Base-by-base conservation (phyloP, 1,284 basidiomycete species). In the Anthracocystis walkeri region DNA sequence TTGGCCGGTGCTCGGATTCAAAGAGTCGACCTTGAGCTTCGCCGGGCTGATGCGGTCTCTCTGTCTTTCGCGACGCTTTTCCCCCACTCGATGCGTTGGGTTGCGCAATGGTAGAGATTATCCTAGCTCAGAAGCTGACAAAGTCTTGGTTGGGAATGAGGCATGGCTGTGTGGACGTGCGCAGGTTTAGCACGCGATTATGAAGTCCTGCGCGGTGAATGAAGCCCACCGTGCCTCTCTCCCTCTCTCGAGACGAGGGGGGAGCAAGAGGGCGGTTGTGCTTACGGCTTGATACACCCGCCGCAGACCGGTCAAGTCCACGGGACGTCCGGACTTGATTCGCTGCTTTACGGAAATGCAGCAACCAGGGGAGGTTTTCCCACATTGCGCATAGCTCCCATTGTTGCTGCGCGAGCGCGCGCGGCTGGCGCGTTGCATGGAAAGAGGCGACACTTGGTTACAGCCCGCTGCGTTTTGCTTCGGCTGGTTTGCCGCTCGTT, bases 301-400 rank as follows among this genome's bases (percentile, higher is more conserved):
- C 40, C 41, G 38, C 27, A 56, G 52, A 54, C 66, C 66, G 66
- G 66, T 51, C 66, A 56, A 52, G 66, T 69, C 60, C 66, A 64
- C 50, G 18, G 14, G 49, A 20, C 38, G 23, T 38, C 38, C 42
- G 46, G 33, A n/a, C 14, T 14, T 44, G 42, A n/a, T 23, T 44
- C 21, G n/a, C 42, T 44, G 42, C 42, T 44, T 44, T 44, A 7
- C 42, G 21, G n/a, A 44, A 12, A n/a, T 44, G n/a, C 42, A 20
- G 14, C 25, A 38, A 38, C 35, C 35, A 38, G 14, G 35, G 14
- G 35, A 38, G 35, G 29, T 38, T 38, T 38, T 38, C 35, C 35
- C 35, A 38, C 35, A 38, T 16, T 38, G 35, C 35, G 35, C 35
- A 16, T 38, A 8, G 5, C 29, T 38, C 35, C 14, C 35, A 38